Percentiles rank a stretch among this genome's conserved stretches.
These are phyloP conservation scores for Fusarium albidum DNA, from an alignment of 2,329 filamentous ascomycete species.

Conservation along the genomic window DNA sequence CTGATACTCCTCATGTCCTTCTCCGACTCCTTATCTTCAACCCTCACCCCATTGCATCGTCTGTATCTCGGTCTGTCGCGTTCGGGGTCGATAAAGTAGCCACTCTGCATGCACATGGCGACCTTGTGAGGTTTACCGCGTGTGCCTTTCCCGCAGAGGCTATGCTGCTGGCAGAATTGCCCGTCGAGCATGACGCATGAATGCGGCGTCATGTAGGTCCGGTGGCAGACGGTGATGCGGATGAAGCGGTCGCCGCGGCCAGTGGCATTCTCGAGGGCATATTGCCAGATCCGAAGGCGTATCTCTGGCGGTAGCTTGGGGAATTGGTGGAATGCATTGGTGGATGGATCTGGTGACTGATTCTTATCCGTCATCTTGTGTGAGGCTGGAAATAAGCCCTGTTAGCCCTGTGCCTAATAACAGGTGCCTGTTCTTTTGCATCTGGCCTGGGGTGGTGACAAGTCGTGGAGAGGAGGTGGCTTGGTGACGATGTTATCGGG, in stretches of 20 bases:
- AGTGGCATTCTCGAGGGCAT: neutral
- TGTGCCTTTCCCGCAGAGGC: neutral
- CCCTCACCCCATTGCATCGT: neutral
- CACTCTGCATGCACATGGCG: slow-evolving; percentile 1
- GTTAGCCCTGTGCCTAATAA: no score
- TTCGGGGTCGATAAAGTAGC: neutral
- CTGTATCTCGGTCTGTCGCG: neutral
- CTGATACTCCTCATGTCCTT: neutral
- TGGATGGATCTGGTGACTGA: neutral
- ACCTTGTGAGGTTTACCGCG: neutral
- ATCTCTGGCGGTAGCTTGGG: neutral
- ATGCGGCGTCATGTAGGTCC: neutral
- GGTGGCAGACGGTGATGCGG: neutral
- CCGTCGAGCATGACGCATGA: neutral
- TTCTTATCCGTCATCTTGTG: neutral
- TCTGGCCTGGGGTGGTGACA: no score
- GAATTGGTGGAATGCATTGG: slow-evolving; percentile 2
- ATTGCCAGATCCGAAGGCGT: neutral
- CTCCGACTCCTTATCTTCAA: no score
- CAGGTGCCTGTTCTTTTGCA: no score
- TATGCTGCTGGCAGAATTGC: neutral
- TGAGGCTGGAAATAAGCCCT: no score
- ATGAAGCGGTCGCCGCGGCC: neutral
- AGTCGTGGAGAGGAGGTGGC: no score
- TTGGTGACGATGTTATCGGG: no score